Conservation (phyloP, 352 stramenopile species). For the Phytophthora hibernalis region DNA sequence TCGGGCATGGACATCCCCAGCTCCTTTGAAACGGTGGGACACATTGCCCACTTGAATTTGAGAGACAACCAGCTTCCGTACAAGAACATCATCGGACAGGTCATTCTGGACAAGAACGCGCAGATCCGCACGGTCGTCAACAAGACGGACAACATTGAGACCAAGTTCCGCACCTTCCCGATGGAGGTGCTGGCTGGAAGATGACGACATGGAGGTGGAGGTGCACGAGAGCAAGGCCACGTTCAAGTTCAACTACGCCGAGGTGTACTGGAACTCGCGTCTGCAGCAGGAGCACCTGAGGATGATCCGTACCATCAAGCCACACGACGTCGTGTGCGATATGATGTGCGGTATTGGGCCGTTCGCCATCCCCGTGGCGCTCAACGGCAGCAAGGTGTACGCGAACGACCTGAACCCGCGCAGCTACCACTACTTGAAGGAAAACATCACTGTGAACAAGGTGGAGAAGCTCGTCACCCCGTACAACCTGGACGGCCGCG, state of each 20-base stretch:
- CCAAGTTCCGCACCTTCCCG: slow-evolving; percentile 95
- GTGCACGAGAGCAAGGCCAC: slow-evolving; percentile 94
- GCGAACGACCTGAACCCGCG: slow-evolving; percentile 95
- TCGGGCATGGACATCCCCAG: slow-evolving; percentile 88
- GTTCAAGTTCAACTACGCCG: slow-evolving; percentile 95
- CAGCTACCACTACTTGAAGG: slow-evolving; percentile 90
- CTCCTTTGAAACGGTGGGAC: slow-evolving; percentile 96
- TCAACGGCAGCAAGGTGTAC: slow-evolving; percentile 84
- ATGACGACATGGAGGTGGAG: slow-evolving; percentile 85
- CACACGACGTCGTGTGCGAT: slow-evolving; percentile 89
- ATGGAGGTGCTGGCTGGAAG: slow-evolving; percentile 96
- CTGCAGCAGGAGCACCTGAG: slow-evolving; percentile 95
- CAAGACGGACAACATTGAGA: slow-evolving; percentile 97
- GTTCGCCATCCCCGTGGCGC: slow-evolving; percentile 94
- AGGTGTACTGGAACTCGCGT: slow-evolving; percentile 98
- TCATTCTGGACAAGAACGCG: slow-evolving; percentile 98
- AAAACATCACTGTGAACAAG: slow-evolving; percentile 95
- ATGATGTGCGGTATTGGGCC: slow-evolving; percentile 97
- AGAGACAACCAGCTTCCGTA: slow-evolving; percentile 94
- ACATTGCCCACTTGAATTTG: slow-evolving; percentile 98
- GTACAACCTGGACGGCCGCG: slow-evolving; percentile 95
- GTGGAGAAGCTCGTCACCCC: slow-evolving; percentile 72
- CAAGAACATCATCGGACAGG: slow-evolving; percentile 97
- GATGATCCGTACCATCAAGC: slow-evolving; percentile 84
- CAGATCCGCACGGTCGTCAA: slow-evolving; percentile 97